Base-by-base conservation (phyloP, 345 rosid species). In the Citrus unshiu region DNA sequence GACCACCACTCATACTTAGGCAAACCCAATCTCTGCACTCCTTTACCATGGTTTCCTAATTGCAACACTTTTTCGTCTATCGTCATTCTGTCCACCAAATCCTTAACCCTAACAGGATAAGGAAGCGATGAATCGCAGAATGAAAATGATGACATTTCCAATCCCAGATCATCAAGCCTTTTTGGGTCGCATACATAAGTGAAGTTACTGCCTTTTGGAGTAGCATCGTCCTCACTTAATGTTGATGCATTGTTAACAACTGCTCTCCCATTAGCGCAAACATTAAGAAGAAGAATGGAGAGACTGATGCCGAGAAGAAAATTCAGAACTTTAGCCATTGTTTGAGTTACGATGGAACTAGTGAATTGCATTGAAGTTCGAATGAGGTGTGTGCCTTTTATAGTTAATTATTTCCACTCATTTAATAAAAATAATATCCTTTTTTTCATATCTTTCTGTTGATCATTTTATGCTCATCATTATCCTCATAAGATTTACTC, bases 1-100 rank as follows among this genome's bases (percentile, higher is more conserved):
- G 86, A 83, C 92, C 90, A 87, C 90, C 90, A 89, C 78, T 78
- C 67, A 29, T 89, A 87, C 56, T 22, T 12, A 0, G 88, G 88
- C 2, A 89, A 46, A 3, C 90, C 90, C 2, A 87, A 22, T 61
- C 88, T 74, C 0, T 78, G 70, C 10, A 87, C 83, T 0, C 87
- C 84, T 3, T 73, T 10, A 9, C 83, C 81, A 7, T 1, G 71
- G 56, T 86, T 9, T 9, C 88, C 88, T 0, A 86, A 64, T 46
- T 84, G 89, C 9, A 1, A 29, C 0, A 78, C 87, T 63, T 89
- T 87, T 69, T 87, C 90, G 0, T 19, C 3, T 10, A 87, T 37
- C 0, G 82, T 81, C 85, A 89, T 78, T 7, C 62, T 73, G 24
- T 76, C 79, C 3, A 84, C 86, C 71, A 89, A 74, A 25, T 87